A percentile compares a stretch with the other conserved stretches of the same genome.
Conservation (phyloP, 2,329 filamentous ascomycete genomes). For the Colletotrichum aenigma region DNA sequence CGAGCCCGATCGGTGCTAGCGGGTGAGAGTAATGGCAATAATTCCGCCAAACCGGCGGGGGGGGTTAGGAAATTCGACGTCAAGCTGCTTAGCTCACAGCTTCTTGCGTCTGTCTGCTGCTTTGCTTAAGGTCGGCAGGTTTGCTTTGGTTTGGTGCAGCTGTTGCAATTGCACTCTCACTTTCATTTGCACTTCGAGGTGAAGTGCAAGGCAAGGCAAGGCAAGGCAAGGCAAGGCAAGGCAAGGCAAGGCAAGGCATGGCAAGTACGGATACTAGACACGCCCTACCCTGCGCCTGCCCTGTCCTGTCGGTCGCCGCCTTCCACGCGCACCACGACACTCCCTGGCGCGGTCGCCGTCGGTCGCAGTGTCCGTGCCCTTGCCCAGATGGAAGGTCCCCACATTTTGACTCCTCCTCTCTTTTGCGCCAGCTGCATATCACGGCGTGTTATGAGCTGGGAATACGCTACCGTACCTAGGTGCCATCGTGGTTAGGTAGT, state of each 20-base stretch:
- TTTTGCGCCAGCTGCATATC: conserved; percentile 1
- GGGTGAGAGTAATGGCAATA: neutral
- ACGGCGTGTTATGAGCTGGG: neutral
- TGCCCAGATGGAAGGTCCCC: neutral
- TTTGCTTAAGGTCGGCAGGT: neutral
- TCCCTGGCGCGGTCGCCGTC: neutral
- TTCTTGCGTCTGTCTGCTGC: neutral
- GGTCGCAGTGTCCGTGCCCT: neutral
- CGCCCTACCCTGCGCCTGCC: neutral
- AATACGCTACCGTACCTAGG: neutral
- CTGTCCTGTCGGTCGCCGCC: neutral
- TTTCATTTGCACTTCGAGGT: neutral
- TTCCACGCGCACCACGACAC: neutral
- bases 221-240: too few relatives aligned
- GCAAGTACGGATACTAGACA: neutral
- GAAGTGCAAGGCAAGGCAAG: neutral
- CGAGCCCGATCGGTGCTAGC: neutral
- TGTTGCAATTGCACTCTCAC: neutral
- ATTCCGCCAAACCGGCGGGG: conserved; percentile 5
- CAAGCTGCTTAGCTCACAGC: neutral
- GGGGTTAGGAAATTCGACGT: neutral
- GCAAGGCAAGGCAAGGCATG: neutral
- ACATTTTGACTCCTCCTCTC: neutral
- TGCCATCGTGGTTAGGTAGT: neutral
- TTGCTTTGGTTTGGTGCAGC: neutral